Percentiles rank a stretch among this genome's conserved stretches.
Conservation (phyloP, 805 yeast species). For the Nakazawaea ernobii region DNA sequence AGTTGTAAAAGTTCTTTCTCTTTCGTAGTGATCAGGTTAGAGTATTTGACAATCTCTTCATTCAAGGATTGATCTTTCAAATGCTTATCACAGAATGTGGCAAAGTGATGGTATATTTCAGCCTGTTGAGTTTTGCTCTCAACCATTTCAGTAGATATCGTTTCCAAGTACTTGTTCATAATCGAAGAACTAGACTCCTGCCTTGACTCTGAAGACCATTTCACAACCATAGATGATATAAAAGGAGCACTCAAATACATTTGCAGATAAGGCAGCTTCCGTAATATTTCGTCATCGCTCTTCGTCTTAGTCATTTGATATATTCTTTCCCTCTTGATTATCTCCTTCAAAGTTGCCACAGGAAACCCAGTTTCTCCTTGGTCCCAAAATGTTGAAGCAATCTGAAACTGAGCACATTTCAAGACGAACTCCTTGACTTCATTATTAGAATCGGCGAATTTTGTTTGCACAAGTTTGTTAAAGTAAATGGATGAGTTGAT, state of each 20-base stretch:
- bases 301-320: constrained; percentile 2
- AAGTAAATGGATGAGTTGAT: constrained; percentile 43
- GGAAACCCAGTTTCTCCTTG: constrained; percentile 53
- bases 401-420: constrained; percentile 33
- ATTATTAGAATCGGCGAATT: constrained; percentile 11
- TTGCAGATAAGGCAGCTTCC: constrained; percentile 14
- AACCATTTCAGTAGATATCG: constrained; percentile 29
- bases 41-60: constrained; percentile 37
- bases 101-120: constrained; percentile 52
- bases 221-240: constrained; percentile 40
- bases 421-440: constrained; percentile 12
- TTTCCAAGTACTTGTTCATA: constrained; percentile 47
- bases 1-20: constrained; percentile 45
- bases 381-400: constrained; percentile 63
- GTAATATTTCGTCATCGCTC: not conserved
- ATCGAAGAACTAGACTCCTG: constrained; percentile 60
- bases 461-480: constrained; percentile 28
- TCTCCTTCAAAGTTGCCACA: constrained; percentile 42
- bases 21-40: constrained; percentile 34
- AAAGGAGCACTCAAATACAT: constrained; percentile 19
- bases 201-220: constrained; percentile 70
- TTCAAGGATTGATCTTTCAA: constrained; percentile 37
- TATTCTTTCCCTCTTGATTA: constrained; percentile 15
- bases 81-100: constrained; percentile 69
- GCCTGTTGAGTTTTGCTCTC: constrained; percentile 28